Conservation (phyloP, 192 early-diverging fungal genomes). For the Linnemannia zychae region DNA sequence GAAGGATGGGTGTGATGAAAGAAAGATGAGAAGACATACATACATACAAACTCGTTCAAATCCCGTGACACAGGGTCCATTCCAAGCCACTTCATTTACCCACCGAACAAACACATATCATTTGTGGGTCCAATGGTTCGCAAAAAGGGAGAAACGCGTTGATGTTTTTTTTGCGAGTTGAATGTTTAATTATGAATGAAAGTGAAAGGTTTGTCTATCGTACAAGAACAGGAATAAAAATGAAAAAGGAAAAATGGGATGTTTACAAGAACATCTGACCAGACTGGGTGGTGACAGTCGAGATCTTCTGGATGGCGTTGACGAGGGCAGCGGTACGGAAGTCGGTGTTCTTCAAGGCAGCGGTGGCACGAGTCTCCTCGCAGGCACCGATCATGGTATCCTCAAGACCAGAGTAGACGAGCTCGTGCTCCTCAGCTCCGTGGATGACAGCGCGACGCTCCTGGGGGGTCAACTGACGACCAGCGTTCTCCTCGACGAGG, state of each 20-base stretch:
- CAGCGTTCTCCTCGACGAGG: constrained; percentile 84
- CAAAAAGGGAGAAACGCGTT: not conserved
- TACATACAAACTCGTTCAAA: no score
- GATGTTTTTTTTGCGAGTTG: constrained; percentile 29
- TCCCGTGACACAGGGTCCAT: not conserved
- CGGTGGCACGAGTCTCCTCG: constrained; percentile 80
- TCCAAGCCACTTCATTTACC: not conserved
- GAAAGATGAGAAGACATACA: not conserved
- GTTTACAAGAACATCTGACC: constrained; percentile 80
- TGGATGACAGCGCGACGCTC: constrained; percentile 83
- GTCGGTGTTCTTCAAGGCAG: constrained; percentile 74
- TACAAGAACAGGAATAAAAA: constrained; percentile 12
- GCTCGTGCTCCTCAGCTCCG: constrained; percentile 88
- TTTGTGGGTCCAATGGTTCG: not conserved
- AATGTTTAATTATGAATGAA: constrained; percentile 17
- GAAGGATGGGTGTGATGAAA: not conserved
- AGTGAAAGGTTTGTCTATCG: not conserved
- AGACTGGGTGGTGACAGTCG: constrained; percentile 78
- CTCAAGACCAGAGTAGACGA: constrained; percentile 88
- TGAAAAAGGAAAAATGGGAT: not conserved
- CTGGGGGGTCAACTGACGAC: constrained; percentile 75
- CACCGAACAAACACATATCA: not conserved
- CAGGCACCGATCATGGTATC: constrained; percentile 89
- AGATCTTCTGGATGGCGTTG: constrained; percentile 89
- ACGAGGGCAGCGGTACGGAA: constrained; percentile 83